Percentiles rank a stretch among this genome's conserved stretches.
Conservation (phyloP, 306 rosid species). For the Cyclanthera cordifolia region DNA sequence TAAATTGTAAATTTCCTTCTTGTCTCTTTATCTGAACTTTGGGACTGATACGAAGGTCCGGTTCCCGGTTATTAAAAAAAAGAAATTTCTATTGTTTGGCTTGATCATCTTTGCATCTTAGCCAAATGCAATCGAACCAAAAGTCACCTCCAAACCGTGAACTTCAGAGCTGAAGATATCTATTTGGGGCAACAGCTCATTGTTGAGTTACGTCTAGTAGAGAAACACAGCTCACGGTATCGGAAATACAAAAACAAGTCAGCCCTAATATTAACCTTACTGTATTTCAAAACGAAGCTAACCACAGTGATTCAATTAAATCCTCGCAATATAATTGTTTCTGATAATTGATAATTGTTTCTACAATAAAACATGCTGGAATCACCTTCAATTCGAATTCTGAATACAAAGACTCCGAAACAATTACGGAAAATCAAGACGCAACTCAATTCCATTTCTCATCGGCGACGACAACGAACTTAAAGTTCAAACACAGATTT, state of each 20-base stretch:
- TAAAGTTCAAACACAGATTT: not conserved
- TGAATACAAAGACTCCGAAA: not conserved
- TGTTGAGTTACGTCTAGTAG: not conserved
- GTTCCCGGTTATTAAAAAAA: too few species aligned
- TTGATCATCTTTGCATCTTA: not conserved
- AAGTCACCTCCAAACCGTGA: not conserved
- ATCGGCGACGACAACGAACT: not conserved
- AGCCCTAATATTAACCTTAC: not conserved
- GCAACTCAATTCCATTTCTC: too few species aligned
- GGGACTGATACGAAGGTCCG: too few species aligned
- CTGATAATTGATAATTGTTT: not conserved
- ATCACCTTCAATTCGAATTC: not conserved
- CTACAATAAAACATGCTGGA: not conserved
- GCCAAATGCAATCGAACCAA: not conserved
- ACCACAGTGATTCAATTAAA: not conserved
- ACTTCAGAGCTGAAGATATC: conserved; percentile 10
- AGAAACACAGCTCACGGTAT: not conserved
- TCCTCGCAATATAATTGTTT: not conserved
- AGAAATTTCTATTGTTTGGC: conserved; percentile 2
- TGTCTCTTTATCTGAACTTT: too few species aligned
- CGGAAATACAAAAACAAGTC: not conserved
- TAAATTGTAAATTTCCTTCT: too few species aligned
- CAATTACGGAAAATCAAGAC: too few species aligned
- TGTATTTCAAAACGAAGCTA: not conserved
- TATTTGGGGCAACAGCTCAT: not conserved